Evolutionary conservation across 805 yeast species (phyloP).

Genomic region (Saccharomycopsis selenospora): DNA sequence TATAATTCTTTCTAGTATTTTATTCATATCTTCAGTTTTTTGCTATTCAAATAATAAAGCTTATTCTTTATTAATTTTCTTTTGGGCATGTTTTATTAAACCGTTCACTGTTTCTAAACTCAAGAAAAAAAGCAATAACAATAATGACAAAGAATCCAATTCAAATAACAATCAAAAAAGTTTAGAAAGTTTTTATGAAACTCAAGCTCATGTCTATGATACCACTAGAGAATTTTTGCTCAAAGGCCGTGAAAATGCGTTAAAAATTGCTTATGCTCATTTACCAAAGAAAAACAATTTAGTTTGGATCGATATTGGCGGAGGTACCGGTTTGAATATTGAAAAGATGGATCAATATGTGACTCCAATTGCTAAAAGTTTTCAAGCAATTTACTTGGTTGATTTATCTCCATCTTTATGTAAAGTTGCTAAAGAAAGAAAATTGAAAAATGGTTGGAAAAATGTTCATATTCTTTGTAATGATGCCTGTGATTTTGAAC

Average conservation of each 20-base stretch:
- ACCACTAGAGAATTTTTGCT: constrained; percentile 57
- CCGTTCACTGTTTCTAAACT: constrained; percentile 26
- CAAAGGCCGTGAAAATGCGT: constrained; percentile 63
- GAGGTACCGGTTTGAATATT: constrained; percentile 80
- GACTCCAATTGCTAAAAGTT: constrained; percentile 31
- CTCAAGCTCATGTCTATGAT: constrained; percentile 74
- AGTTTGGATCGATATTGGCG: constrained; percentile 78
- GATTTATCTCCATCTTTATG: constrained; percentile 76
- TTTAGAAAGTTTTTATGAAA: constrained; percentile 59
- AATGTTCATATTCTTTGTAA: constrained; percentile 65
- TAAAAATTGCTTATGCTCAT: constrained; percentile 54
- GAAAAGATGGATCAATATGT: constrained; percentile 61
- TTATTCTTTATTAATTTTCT: constrained; percentile 22
- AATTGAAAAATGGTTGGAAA: constrained; percentile 38
- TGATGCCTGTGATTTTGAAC: constrained; percentile 66
- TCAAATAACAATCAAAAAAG: constrained; percentile 28
- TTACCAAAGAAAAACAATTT: constrained; percentile 37
- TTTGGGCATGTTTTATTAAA: constrained; percentile 31
- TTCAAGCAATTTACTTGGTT: constrained; percentile 61
- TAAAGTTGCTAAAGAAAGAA: constrained; percentile 59
- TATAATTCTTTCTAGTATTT: not conserved
- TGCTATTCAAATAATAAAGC: constrained; percentile 5
- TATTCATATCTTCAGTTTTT: not conserved
- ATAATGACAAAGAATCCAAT: constrained; percentile 14
- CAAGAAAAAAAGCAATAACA: constrained; percentile 25